Evolutionary conservation across 306 rosid genomes (phyloP), one percentile per base, ranked within the genome.

Genomic region (Trichosanthes truncata): DNA sequence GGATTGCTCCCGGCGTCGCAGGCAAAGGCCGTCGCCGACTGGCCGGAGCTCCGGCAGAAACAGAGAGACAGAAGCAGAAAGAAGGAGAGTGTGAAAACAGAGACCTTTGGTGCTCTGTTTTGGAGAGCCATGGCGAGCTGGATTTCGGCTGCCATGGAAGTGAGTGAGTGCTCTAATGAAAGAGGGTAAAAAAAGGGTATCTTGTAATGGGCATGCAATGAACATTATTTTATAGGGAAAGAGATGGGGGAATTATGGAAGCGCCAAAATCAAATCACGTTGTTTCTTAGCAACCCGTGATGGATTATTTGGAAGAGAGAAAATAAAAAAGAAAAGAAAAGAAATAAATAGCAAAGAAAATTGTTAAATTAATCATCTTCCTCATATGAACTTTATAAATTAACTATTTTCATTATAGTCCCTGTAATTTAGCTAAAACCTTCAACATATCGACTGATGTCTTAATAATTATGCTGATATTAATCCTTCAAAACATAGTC

Each of bases 231-330:
- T 49, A 8, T 29, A 46, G 69, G 66, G 71, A 14, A 36, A 21
- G 33, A 7, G 45, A 23, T 23, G 17, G 6, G 15, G 60, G 48
- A 21, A 60, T 60, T 25, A 43, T 12, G 60, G 40, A 15, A 29
- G 60, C 41, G 59, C 74, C 25, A 49, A 52, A 35, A 11, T 17
- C 7, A 76, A 63, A 33, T 40, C 78, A 84, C 83, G 74, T 84
- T 88, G 92, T 84, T 85, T 82, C 84, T 8, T 81, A 86, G 92
- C 80, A 60, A 79, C 87, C 90, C 91, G 96, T 90, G 96, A 91
- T 38, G 86, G 82, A 68, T 79, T 77, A 79, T 45, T 57, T 31
- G n/a, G 31, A 56, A 18, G 25, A 1, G 1, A 3, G 21, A n/a
- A 63, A 15, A 20, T 10, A 4, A 60, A 26, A 29, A 3, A 5